Evolutionary conservation across 345 rosid genomes (phyloP), one percentile per base, ranked within the genome.

Genomic region (Salix exigua): DNA sequence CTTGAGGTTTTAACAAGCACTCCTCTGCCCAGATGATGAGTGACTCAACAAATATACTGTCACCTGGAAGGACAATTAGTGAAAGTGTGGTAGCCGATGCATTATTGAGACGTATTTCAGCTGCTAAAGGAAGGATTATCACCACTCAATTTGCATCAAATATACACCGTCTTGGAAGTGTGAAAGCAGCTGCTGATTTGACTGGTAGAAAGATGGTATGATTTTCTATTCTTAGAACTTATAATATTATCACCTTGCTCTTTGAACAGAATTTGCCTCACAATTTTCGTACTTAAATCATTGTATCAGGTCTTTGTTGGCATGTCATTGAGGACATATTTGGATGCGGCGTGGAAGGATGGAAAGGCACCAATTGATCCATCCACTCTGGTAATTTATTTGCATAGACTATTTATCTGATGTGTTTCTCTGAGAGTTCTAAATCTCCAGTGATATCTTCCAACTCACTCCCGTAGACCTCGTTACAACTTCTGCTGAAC

Each of bases 311-410:
- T 92, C 64, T 91, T 96, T 82, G 94, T 93, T 81, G 99, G 99
- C 82, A 96, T 96, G 99, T 93, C 99, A 42, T 84, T 93, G 70
- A 91, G 96, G 85, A 91, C 99, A 73, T 96, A 96, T 82, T 89
- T 96, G 46, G 98, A 96, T 77, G 97, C 97, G 58, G 99, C 99
- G 82, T 93, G 99, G 97, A 96, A 84, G 83, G 99, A 96, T 88
- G 99, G 99, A 81, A 90, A 91, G 86, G 96, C 98, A 68, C 92
- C 96, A 35, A 88, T 96, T 75, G 99, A 96, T 85, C 99, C 99
- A 0, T 91, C 99, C 72, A 89, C 89, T 80, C 86, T 96, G 91
- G 99, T 96, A 91, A 79, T 74, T 18, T 66, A 8, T 67, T 37
- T 38, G 42, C 28, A n/a, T 73, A 42, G 4, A 35, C 33, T 61